Conservation (phyloP, 192 early-diverging fungal genomes). For the Paraglomus occultum region DNA sequence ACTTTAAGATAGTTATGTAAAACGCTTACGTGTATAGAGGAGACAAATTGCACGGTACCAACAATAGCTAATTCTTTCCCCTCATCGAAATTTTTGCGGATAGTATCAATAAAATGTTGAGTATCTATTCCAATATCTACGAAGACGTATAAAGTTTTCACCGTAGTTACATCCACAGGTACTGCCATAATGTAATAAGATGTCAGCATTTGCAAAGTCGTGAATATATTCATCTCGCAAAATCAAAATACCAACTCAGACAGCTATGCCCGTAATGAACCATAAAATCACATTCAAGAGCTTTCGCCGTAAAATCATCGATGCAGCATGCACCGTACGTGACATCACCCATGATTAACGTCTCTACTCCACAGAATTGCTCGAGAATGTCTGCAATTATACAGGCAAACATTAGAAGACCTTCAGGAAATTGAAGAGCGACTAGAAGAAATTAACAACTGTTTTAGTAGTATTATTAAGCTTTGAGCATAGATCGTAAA, state of each 20-base stretch:
- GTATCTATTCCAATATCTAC: conserved; percentile 97
- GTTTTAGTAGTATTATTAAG: background rate
- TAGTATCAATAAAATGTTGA: conserved; percentile 87
- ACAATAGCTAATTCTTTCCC: conserved; percentile 80
- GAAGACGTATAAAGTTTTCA: conserved; percentile 98
- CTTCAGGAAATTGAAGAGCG: conserved; percentile 97
- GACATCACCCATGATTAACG: conserved; percentile 97
- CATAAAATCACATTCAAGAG: conserved; percentile 94
- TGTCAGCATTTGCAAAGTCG: background rate
- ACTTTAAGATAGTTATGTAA: background rate
- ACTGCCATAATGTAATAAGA: conserved; percentile 45
- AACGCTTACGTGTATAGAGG: conserved; percentile 70
- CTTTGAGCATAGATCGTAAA: background rate
- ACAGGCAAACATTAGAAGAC: conserved; percentile 91
- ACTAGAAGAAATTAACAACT: conserved; percentile 47
- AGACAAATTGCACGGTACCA: conserved; percentile 92
- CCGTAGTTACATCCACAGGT: conserved; percentile 89
- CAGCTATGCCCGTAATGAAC: conserved; percentile 98
- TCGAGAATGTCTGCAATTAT: conserved; percentile 92
- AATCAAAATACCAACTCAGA: conserved; percentile 54
- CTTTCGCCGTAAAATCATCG: conserved; percentile 93
- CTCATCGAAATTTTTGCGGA: conserved; percentile 80
- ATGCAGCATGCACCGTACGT: conserved; percentile 99
- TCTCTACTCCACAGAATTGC: conserved; percentile 82
- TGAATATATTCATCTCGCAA: background rate